phyloP scores from a whole-genome alignment of 495 filamentous ascomycete genomes.

The Penicillium atrosanguineum region DNA sequence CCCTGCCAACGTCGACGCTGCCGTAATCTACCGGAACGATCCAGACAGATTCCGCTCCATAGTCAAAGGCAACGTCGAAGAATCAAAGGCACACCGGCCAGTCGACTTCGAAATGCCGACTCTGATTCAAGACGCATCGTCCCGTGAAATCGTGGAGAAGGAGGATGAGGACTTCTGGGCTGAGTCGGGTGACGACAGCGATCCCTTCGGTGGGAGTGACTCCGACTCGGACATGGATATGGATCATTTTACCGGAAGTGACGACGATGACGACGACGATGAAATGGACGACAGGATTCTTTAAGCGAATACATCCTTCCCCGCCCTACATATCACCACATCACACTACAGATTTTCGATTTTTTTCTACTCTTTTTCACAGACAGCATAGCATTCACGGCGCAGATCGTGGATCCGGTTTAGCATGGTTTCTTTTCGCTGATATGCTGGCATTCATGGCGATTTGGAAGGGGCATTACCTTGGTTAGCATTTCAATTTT shows the following conservation, averaged over 20 bases:
- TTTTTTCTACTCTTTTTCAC: no score
- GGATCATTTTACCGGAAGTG: conserved; percentile 57
- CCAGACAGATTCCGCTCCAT: conserved; percentile 63
- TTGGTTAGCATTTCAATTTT: no score
- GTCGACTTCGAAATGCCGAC: conserved; percentile 75
- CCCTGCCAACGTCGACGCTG: conserved; percentile 92
- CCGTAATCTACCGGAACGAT: conserved; percentile 76
- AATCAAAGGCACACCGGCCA: conserved; percentile 76
- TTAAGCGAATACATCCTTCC: neutral
- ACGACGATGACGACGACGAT: conserved; percentile 52
- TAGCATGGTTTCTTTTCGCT: no score
- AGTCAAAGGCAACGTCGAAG: conserved; percentile 68
- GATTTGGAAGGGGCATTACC: no score
- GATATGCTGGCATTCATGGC: no score
- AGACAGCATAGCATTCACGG: no score
- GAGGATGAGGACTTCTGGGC: conserved; percentile 87
- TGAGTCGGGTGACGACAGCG: conserved; percentile 73
- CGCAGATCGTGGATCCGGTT: no score
- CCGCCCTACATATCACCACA: neutral
- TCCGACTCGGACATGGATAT: conserved; percentile 56
- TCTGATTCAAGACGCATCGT: conserved; percentile 54
- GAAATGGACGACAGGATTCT: neutral
- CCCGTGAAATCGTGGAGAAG: conserved; percentile 63
- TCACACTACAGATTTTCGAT: neutral
- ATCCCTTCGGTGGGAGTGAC: conserved; percentile 74